Percentiles rank a stretch among this genome's conserved stretches.
Conservation (phyloP, 2,329 filamentous ascomycete genomes). For the Orbilia javanica region DNA sequence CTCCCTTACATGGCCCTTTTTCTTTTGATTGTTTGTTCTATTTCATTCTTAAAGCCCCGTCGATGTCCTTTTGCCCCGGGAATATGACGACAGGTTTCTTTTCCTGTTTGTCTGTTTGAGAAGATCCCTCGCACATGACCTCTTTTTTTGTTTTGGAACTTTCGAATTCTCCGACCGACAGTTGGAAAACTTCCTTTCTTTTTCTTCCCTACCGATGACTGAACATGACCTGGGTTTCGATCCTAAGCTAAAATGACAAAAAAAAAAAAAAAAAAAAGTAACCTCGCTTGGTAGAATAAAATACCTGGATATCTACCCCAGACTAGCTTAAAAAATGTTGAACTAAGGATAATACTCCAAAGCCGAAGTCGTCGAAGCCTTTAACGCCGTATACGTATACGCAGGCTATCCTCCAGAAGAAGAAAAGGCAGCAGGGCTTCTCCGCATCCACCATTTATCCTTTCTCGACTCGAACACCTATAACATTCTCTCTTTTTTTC, state of each 20-base stretch:
- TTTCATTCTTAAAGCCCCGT: background rate
- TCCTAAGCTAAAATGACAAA: background rate
- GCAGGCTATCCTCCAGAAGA: background rate
- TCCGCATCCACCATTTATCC: slow-evolving; percentile 18
- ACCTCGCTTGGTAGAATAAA: too few relatives aligned
- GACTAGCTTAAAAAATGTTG: background rate
- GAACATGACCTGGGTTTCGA: slow-evolving; percentile 2
- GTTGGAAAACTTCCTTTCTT: background rate
- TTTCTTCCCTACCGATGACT: background rate
- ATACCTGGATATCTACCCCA: background rate
- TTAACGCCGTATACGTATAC: background rate
- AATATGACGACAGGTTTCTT: slow-evolving; percentile 1
- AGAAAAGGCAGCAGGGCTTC: background rate
- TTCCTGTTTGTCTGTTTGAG: background rate
- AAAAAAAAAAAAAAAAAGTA: background rate
- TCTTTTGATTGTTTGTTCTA: background rate
- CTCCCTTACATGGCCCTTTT: background rate
- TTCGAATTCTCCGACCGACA: slow-evolving; percentile 9
- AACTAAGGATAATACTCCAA: background rate
- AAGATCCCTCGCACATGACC: slow-evolving; percentile 3
- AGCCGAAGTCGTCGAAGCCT: too few relatives aligned
- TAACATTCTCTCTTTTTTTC: background rate
- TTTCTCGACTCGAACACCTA: background rate
- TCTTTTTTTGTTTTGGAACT: background rate
- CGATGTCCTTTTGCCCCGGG: background rate